These are phyloP conservation scores for Anthracocystis panici-leucophaei DNA, from an alignment of 1,284 basidiomycete genomes.

Conservation along the genomic window DNA sequence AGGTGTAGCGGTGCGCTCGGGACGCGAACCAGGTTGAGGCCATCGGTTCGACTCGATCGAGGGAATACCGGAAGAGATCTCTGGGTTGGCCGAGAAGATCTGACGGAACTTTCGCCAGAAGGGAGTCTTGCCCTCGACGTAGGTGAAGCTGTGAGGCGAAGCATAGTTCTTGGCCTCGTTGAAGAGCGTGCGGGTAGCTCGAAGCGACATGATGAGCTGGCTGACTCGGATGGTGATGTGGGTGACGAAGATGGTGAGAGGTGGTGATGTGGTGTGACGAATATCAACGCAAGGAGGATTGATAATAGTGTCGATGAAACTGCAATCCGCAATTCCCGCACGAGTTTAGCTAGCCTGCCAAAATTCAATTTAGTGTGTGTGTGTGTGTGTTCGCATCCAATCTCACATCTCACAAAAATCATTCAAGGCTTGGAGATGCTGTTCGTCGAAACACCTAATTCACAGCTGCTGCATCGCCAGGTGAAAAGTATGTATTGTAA, in stretches of 20 bases:
- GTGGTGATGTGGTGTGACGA: not conserved
- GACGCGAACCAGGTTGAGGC: constrained; percentile 86
- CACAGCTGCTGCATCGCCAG: too few relatives aligned
- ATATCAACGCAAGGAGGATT: not conserved
- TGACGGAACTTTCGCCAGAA: constrained; percentile 69
- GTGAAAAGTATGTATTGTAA: too few relatives aligned
- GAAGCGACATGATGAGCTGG: constrained; percentile 38
- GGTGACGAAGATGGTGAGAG: not conserved
- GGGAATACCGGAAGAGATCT: constrained; percentile 92
- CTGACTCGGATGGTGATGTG: not conserved
- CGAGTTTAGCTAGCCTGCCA: not conserved
- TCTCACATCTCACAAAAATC: too few relatives aligned
- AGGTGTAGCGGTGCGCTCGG: constrained; percentile 85
- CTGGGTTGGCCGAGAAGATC: constrained; percentile 77
- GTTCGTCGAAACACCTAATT: too few relatives aligned
- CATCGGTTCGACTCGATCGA: constrained; percentile 79
- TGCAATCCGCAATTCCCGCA: not conserved
- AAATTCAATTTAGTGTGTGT: too few relatives aligned
- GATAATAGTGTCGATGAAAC: constrained; percentile 2
- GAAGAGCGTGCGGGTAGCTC: constrained; percentile 50
- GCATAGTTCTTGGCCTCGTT: constrained; percentile 58
- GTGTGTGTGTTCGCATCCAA: not conserved
- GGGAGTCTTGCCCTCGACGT: constrained; percentile 65
- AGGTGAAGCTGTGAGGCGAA: constrained; percentile 63
- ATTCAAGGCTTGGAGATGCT: too few relatives aligned